Percentiles rank a stretch among this genome's conserved stretches.
Evolutionary conservation across 1,284 basidiomycete genomes (phyloP).

Genomic region (Cutaneotrichosporon dermatis): DNA sequence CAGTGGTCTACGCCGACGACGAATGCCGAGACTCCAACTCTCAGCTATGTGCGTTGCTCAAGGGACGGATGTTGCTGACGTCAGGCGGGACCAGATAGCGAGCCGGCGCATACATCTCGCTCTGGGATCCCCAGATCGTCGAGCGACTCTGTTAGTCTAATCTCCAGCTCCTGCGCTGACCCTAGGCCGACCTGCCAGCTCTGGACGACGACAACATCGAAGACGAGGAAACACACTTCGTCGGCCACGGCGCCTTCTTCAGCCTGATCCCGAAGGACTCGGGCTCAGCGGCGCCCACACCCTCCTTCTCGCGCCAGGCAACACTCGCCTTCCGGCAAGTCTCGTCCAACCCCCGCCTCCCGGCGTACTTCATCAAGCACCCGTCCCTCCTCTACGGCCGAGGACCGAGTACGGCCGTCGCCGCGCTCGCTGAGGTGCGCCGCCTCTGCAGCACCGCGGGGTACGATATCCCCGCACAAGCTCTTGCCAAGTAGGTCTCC

Average conservation of each 20-base stretch:
- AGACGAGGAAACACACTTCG: conserved; percentile 32
- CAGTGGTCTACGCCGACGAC: too few species aligned
- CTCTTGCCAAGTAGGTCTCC: background rate
- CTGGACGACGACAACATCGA: conserved; percentile 23
- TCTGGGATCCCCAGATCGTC: too few species aligned
- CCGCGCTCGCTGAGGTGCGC: conserved; percentile 19
- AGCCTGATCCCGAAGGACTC: conserved; percentile 16
- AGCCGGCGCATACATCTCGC: too few species aligned
- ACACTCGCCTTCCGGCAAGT: conserved; percentile 33
- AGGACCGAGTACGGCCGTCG: conserved; percentile 16
- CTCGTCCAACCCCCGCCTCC: conserved; percentile 25
- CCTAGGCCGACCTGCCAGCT: background rate
- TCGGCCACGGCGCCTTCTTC: conserved; percentile 28
- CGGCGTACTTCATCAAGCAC: conserved; percentile 39
- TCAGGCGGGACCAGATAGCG: too few species aligned
- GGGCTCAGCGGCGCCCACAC: background rate
- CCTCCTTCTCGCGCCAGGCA: conserved; percentile 12
- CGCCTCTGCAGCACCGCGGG: conserved; percentile 12
- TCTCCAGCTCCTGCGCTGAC: background rate
- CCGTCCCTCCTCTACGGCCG: conserved; percentile 34
- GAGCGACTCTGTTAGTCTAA: too few species aligned
- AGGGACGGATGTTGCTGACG: too few species aligned
- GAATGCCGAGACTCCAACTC: too few species aligned
- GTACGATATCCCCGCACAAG: conserved; percentile 8
- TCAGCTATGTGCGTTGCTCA: too few species aligned